These are phyloP conservation scores for baker's yeast (Saccharomyces cerevisiae) DNA, from an alignment of 805 yeast genomes.

Conservation along the genomic window DNA sequence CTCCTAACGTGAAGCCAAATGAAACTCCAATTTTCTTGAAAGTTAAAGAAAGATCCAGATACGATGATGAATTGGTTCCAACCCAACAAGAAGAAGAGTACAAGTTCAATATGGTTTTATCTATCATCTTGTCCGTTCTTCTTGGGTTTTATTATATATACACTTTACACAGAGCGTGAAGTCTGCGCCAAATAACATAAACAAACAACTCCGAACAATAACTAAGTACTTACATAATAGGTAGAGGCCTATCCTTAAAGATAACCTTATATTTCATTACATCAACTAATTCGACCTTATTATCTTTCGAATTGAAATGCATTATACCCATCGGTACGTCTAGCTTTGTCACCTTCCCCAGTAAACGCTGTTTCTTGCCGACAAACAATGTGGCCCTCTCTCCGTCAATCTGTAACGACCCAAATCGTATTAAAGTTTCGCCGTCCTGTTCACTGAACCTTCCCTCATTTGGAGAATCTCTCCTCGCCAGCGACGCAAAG, in stretches of 20 bases:
- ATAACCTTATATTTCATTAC: slow-evolving; percentile 50
- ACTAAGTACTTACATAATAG: slow-evolving; percentile 48
- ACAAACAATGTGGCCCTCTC: slow-evolving; percentile 49
- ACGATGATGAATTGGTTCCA: slow-evolving; percentile 31
- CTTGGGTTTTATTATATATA: slow-evolving; percentile 8
- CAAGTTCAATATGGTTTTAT: slow-evolving; percentile 20
- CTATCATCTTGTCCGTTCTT: slow-evolving; percentile 21
- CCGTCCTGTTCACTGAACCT: slow-evolving; percentile 13
- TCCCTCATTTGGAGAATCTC: slow-evolving; percentile 28
- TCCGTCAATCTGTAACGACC: slow-evolving; percentile 16
- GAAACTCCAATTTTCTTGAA: slow-evolving; percentile 32
- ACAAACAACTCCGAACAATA: background rate
- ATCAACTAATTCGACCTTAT: slow-evolving; percentile 46
- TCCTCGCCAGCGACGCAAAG: slow-evolving; percentile 17
- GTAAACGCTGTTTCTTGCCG: slow-evolving; percentile 60
- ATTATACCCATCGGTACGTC: slow-evolving; percentile 61
- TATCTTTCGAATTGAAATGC: slow-evolving; percentile 31
- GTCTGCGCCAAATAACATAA: background rate
- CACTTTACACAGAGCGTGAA: background rate
- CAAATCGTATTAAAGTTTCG: slow-evolving; percentile 19
- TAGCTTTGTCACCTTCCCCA: slow-evolving; percentile 52
- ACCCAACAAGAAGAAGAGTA: slow-evolving; percentile 20
- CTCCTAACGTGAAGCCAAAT: slow-evolving; percentile 41
- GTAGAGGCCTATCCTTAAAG: slow-evolving; percentile 64
- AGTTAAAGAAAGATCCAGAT: slow-evolving; percentile 36